Evolutionary conservation across 805 yeast genomes (phyloP).

Genomic region (Sungouiozyma ichnusensis): DNA sequence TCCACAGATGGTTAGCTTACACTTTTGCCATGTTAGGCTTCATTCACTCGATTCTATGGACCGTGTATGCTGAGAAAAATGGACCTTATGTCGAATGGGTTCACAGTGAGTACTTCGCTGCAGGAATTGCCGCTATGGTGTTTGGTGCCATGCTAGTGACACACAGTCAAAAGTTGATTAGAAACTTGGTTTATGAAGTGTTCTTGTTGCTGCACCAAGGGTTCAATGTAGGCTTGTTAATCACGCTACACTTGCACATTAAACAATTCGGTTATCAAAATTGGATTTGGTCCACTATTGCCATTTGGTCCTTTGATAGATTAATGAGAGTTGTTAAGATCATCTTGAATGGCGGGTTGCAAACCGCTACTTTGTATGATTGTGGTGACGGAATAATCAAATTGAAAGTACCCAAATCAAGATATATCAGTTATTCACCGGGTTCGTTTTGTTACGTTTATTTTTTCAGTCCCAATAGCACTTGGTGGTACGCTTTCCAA

Average conservation of each 20-base stretch:
- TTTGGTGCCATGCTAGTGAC: conserved; percentile 35
- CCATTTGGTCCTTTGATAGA: conserved; percentile 44
- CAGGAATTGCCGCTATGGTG: conserved; percentile 40
- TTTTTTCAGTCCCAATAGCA: conserved; percentile 40
- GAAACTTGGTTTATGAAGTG: conserved; percentile 48
- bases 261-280: conserved; percentile 42
- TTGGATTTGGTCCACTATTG: conserved; percentile 36
- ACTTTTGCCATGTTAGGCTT: conserved; percentile 38
- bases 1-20: conserved; percentile 61
- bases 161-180: conserved; percentile 41
- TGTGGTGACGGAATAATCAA: conserved; percentile 31
- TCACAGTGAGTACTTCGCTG: conserved; percentile 36
- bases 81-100: conserved; percentile 35
- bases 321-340: conserved; percentile 35
- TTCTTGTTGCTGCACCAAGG: conserved; percentile 50
- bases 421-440: conserved; percentile 39
- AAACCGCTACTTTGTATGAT: conserved; percentile 16
- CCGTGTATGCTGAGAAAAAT: conserved; percentile 34
- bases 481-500: conserved; percentile 41
- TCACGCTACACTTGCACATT: conserved; percentile 51
- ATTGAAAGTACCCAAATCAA: conserved; percentile 34
- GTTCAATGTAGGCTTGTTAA: conserved; percentile 43
- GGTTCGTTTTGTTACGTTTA: conserved; percentile 50
- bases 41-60: conserved; percentile 50
- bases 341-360: conserved; percentile 20